Conservation (phyloP, 1,139 yeast species). For the Sugiyamaella japonica region DNA sequence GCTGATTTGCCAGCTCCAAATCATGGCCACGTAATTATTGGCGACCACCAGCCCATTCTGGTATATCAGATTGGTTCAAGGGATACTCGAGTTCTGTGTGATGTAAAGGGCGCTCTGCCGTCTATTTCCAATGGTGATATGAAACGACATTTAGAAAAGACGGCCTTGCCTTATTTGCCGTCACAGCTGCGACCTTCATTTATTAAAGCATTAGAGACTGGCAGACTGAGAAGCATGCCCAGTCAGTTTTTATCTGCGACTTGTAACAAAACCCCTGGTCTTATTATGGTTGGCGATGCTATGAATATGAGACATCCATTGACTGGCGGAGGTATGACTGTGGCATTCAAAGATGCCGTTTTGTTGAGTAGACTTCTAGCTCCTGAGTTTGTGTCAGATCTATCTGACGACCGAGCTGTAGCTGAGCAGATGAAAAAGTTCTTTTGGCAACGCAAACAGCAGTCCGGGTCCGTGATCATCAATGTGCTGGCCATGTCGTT, state of each 20-base stretch:
- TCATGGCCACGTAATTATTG: slow-evolving; percentile 89
- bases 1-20: slow-evolving; percentile 69
- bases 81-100: slow-evolving; percentile 88
- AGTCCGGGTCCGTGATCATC: slow-evolving; percentile 69
- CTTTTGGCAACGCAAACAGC: slow-evolving; percentile 70
- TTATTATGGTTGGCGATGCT: slow-evolving; percentile 87
- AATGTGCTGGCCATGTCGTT: slow-evolving; percentile 90
- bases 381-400: slow-evolving; percentile 56
- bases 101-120: slow-evolving; percentile 80
- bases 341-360: slow-evolving; percentile 86
- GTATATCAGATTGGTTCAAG: slow-evolving; percentile 81
- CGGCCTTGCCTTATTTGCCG: slow-evolving; percentile 74
- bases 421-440: slow-evolving; percentile 58
- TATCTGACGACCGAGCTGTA: slow-evolving; percentile 58
- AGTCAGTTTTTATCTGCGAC: slow-evolving; percentile 86
- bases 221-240: slow-evolving; percentile 82
- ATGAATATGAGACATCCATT: slow-evolving; percentile 97
- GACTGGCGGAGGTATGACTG: slow-evolving; percentile 99
- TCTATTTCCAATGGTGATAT: slow-evolving; percentile 59
- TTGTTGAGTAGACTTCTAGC: slow-evolving; percentile 57
- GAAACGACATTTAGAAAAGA: slow-evolving; percentile 55
- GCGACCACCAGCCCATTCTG: slow-evolving; percentile 81
- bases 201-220: slow-evolving; percentile 50
- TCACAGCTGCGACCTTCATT: slow-evolving; percentile 64
- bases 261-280: slow-evolving; percentile 66